phyloP scores from a whole-genome alignment of 257 asterid species.

The Capsicum baccatum region DNA sequence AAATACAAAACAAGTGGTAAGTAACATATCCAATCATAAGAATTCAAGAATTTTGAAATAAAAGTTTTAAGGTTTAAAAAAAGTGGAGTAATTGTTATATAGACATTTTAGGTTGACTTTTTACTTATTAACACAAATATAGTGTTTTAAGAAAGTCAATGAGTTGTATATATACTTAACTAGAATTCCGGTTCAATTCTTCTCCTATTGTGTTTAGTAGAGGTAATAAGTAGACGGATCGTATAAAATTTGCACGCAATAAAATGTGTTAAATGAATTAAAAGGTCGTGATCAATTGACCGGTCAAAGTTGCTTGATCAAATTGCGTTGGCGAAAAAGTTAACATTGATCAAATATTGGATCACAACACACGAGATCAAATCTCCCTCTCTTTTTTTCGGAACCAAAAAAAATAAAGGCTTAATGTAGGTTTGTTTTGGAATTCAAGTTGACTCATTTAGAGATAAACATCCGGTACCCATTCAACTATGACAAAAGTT shows the following conservation, averaged over 20 bases:
- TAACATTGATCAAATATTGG: background rate
- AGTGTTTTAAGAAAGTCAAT: too few relatives aligned
- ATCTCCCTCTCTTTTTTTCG: background rate
- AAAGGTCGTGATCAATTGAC: background rate
- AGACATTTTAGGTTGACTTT: background rate
- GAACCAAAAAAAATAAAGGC: too few relatives aligned
- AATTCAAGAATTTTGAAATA: background rate
- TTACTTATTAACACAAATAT: background rate
- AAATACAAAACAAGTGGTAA: background rate
- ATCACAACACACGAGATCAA: background rate
- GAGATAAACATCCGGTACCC: too few relatives aligned
- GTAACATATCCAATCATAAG: background rate
- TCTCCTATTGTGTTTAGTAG: background rate
- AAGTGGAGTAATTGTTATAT: too few relatives aligned
- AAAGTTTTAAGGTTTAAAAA: background rate
- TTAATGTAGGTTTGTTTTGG: background rate
- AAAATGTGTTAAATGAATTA: background rate
- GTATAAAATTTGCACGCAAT: background rate
- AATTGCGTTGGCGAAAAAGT: too few relatives aligned
- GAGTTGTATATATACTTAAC: too few relatives aligned
- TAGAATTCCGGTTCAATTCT: too few relatives aligned
- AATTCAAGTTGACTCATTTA: background rate
- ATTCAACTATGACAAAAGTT: fast-evolving
- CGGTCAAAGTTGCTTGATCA: background rate
- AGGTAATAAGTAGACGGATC: background rate